These are phyloP conservation scores for Thraustochytrium striatum DNA, from an alignment of 352 stramenopile genomes.

Conservation along the genomic window DNA sequence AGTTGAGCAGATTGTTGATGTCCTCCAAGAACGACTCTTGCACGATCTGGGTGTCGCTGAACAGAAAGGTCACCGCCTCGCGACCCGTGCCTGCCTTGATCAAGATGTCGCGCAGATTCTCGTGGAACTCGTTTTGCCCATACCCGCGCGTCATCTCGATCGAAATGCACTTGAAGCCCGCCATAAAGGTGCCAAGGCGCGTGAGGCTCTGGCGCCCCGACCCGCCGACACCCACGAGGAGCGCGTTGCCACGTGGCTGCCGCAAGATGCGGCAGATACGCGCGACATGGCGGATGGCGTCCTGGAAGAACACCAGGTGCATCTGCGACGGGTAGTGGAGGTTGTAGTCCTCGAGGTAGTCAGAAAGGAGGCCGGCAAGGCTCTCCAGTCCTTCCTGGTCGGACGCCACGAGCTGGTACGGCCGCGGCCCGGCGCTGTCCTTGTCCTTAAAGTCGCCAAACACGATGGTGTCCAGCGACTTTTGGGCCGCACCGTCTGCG, in stretches of 20 bases:
- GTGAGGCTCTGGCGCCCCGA: conserved; percentile 82
- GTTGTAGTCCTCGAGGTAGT: conserved; percentile 91
- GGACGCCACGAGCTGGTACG: conserved; percentile 26
- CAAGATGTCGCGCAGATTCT: conserved; percentile 83
- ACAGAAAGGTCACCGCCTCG: conserved; percentile 82
- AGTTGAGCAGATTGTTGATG: conserved; percentile 90
- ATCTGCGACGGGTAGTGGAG: conserved; percentile 84
- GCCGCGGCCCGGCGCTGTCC: conserved; percentile 61
- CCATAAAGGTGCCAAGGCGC: conserved; percentile 80
- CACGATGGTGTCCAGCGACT: too few relatives aligned
- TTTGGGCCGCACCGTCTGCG: too few relatives aligned
- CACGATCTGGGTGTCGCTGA: conserved; percentile 86
- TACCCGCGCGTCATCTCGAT: conserved; percentile 88
- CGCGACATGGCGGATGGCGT: conserved; percentile 87
- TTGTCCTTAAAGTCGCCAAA: conserved; percentile 81
- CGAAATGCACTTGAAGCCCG: conserved; percentile 78
- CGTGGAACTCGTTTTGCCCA: conserved; percentile 79
- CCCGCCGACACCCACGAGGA: conserved; percentile 83
- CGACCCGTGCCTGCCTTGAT: conserved; percentile 78
- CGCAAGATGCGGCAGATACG: conserved; percentile 83
- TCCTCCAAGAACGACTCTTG: conserved; percentile 87
- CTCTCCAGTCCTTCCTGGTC: conserved; percentile 60
- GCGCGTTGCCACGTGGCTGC: conserved; percentile 80
- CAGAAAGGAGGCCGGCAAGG: conserved; percentile 62
- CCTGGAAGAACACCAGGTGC: conserved; percentile 89